A percentile compares a stretch with the other conserved stretches of the same genome.
Evolutionary conservation across 169 alveolate genomes (phyloP).

Genomic region (Plasmodium cynomolgi): DNA sequence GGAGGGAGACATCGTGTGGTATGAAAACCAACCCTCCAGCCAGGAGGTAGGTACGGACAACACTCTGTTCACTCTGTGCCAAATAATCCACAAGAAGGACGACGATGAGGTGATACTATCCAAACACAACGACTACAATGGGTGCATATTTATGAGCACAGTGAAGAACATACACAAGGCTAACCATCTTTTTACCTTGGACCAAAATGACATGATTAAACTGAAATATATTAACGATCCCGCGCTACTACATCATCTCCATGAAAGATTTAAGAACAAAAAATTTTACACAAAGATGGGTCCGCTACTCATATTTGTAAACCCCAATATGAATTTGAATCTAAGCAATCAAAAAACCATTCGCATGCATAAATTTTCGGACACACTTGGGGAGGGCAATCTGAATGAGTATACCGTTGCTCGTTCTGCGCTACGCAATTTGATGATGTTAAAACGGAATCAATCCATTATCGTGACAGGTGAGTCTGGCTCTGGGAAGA

Average conservation of each 20-base stretch:
- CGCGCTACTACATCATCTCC: constrained; percentile 14
- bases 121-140: constrained; percentile 18
- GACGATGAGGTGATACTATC: constrained; percentile 28
- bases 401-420: constrained; percentile 36
- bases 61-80: constrained; percentile 27
- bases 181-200: constrained; percentile 23
- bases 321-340: constrained; percentile 7
- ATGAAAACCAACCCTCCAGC: constrained; percentile 16
- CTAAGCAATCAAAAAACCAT: constrained; percentile 4
- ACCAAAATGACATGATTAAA: constrained; percentile 57
- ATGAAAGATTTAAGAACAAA: constrained; percentile 42
- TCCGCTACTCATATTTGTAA: constrained; percentile 46
- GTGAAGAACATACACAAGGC: constrained; percentile 21
- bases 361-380: constrained; percentile 7
- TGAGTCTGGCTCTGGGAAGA: constrained; percentile 96
- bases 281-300: constrained; percentile 68
- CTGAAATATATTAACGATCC: constrained; percentile 49
- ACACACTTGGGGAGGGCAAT: background rate
- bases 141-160: constrained; percentile 5
- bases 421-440: constrained; percentile 13
- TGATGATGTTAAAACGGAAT: constrained; percentile 73
- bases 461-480: constrained; percentile 94
- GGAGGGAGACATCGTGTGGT: constrained; percentile 71
- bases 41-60: background rate
- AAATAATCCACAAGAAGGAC: constrained; percentile 6